Evolutionary conservation across 2,329 filamentous ascomycete species (phyloP).

Genomic region (Monosporascus sp.): DNA sequence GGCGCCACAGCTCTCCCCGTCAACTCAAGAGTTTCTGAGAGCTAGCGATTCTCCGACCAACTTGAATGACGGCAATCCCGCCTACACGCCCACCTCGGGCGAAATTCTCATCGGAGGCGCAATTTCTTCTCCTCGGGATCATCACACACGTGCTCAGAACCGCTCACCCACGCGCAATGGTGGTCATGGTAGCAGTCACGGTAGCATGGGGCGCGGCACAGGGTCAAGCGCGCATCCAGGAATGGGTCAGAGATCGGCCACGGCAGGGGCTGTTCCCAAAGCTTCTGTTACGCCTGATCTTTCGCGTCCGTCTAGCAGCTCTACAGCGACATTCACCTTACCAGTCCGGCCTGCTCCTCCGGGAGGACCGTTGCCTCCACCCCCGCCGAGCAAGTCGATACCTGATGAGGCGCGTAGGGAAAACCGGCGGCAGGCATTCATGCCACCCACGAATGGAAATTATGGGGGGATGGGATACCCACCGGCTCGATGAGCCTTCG

Average conservation of each 20-base stretch:
- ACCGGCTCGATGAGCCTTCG: slow-evolving; percentile 18
- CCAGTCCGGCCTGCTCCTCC: slow-evolving; percentile 60
- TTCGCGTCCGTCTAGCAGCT: slow-evolving; percentile 35
- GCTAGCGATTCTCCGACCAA: slow-evolving; percentile 55
- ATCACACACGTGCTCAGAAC: slow-evolving; percentile 36
- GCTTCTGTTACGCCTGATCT: slow-evolving; percentile 28
- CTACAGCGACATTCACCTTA: slow-evolving; percentile 51
- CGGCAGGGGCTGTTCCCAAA: slow-evolving; percentile 49
- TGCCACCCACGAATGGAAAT: slow-evolving; percentile 38
- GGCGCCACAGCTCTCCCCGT: slow-evolving; percentile 71
- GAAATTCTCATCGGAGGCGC: slow-evolving; percentile 64
- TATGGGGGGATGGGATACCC: slow-evolving; percentile 29
- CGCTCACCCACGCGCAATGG: slow-evolving; percentile 50
- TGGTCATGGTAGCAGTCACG: slow-evolving; percentile 13
- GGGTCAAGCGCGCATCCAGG: slow-evolving; percentile 45
- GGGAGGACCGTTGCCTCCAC: slow-evolving; percentile 53
- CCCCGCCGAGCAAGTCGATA: slow-evolving; percentile 53
- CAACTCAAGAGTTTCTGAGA: slow-evolving; percentile 70
- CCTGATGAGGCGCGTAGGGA: slow-evolving; percentile 49
- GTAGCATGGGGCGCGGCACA: slow-evolving; percentile 40
- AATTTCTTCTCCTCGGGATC: slow-evolving; percentile 50
- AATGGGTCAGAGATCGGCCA: slow-evolving; percentile 46
- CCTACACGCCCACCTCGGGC: slow-evolving; percentile 62
- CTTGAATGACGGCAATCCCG: slow-evolving; percentile 38
- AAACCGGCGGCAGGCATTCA: slow-evolving; percentile 49